phyloP scores from a whole-genome alignment of 768 basidiomycete genomes.

The Lyophyllum semitale region DNA sequence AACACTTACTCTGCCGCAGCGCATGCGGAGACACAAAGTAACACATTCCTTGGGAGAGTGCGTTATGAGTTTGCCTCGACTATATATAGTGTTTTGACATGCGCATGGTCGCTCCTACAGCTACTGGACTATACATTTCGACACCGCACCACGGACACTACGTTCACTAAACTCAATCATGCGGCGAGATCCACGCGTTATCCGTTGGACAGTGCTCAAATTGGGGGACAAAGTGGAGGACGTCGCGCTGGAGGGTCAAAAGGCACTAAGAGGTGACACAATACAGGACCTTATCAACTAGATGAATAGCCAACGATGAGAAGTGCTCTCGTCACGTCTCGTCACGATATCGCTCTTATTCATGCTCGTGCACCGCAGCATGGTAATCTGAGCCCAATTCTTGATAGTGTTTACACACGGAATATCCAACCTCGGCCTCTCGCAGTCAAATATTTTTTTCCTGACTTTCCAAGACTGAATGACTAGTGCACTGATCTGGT shows the following conservation, averaged over 20 bases:
- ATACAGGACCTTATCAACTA: conserved; percentile 11
- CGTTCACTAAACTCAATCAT: conserved; percentile 65
- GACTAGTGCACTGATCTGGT: no score
- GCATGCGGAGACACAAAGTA: conserved; percentile 65
- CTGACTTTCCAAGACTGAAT: no score
- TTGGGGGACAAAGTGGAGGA: conserved; percentile 75
- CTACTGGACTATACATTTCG: conserved; percentile 92
- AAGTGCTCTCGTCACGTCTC: conserved; percentile 7
- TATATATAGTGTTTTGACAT: background rate
- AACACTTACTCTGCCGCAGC: conserved; percentile 68
- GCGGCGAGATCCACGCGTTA: conserved; percentile 78
- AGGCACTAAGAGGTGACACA: background rate
- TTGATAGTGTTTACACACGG: no score
- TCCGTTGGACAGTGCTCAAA: conserved; percentile 82
- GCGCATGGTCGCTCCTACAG: conserved; percentile 37
- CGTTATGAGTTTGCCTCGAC: conserved; percentile 35
- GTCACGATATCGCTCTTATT: background rate
- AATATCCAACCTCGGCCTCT: no score
- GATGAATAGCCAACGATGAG: background rate
- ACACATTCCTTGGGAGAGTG: conserved; percentile 73
- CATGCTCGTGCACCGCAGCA: background rate
- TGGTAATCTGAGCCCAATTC: background rate
- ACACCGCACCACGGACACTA: conserved; percentile 76
- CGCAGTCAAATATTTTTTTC: no score
- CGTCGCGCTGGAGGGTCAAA: conserved; percentile 52